phyloP scores from a whole-genome alignment of 306 rosid species.

The Rosa rugosa region DNA sequence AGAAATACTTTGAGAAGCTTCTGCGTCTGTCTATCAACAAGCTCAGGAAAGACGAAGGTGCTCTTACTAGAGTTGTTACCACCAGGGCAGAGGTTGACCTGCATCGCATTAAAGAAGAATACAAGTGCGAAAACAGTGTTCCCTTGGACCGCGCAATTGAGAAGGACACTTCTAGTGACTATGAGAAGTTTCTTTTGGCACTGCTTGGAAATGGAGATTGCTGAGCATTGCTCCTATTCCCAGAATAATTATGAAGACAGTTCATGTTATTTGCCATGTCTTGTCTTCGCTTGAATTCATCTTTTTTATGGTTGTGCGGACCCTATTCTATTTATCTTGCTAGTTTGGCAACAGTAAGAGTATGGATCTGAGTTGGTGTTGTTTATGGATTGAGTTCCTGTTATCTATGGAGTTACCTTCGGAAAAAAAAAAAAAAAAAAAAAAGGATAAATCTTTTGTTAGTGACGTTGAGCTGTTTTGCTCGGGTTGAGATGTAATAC shows the following conservation, averaged over 20 bases:
- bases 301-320: slow-evolving; percentile 7
- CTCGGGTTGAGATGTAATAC: no score
- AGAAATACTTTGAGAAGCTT: slow-evolving; percentile 67
- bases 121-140: slow-evolving; percentile 68
- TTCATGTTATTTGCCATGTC: neutral
- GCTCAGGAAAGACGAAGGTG: slow-evolving; percentile 80
- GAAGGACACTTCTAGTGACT: slow-evolving; percentile 75
- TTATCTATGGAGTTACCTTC: neutral
- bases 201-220: slow-evolving; percentile 56
- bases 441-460: no score
- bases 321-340: neutral
- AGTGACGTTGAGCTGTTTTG: no score
- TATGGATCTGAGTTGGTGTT: neutral
- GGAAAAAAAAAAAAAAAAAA: no score
- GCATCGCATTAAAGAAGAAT: slow-evolving; percentile 72
- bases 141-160: slow-evolving; percentile 62
- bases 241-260: neutral
- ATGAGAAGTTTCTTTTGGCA: slow-evolving; percentile 65
- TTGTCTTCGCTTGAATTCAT: neutral
- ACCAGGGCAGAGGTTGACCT: slow-evolving; percentile 87
- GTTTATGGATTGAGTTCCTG: neutral
- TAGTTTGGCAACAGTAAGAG: neutral
- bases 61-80: slow-evolving; percentile 74
- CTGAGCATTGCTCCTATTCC: slow-evolving; percentile 29
- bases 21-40: slow-evolving; percentile 64